Percentiles rank a stretch among this genome's conserved stretches.
These are phyloP conservation scores for Capronia americana DNA, from an alignment of 2,329 filamentous ascomycete species.

Conservation along the genomic window DNA sequence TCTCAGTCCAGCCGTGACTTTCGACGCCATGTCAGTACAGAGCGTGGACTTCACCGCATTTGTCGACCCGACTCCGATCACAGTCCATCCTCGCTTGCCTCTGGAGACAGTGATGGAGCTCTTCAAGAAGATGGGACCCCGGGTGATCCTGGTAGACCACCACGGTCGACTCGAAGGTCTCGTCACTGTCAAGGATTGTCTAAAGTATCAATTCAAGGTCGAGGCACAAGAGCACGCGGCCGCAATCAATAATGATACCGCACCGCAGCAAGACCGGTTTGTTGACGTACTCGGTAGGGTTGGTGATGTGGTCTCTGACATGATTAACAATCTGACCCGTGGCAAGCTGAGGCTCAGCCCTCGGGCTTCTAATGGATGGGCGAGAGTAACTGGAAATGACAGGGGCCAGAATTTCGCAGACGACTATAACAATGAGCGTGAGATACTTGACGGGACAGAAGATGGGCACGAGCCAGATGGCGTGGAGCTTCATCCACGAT, in stretches of 20 bases:
- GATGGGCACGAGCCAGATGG: slow-evolving; percentile 34
- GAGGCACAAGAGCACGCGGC: slow-evolving; percentile 77
- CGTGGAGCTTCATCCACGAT: slow-evolving; percentile 34
- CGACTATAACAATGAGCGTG: slow-evolving; percentile 41
- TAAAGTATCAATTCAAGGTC: slow-evolving; percentile 96
- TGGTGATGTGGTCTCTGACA: slow-evolving; percentile 65
- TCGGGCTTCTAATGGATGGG: slow-evolving; percentile 31
- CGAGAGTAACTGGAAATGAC: slow-evolving; percentile 33
- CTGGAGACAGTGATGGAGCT: slow-evolving; percentile 98
- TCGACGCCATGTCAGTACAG: slow-evolving; percentile 66
- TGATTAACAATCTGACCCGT: slow-evolving; percentile 60
- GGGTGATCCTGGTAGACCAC: slow-evolving; percentile 91
- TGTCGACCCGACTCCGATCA: slow-evolving; percentile 86
- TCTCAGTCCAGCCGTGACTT: slow-evolving; percentile 55
- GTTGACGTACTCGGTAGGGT: slow-evolving; percentile 65
- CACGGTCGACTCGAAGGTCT: slow-evolving; percentile 82
- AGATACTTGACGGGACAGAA: slow-evolving; percentile 41
- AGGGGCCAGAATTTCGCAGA: slow-evolving; percentile 30
- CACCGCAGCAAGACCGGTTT: slow-evolving; percentile 63
- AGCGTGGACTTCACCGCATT: slow-evolving; percentile 83
- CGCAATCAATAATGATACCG: slow-evolving; percentile 61
- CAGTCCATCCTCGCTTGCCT: slow-evolving; percentile 86
- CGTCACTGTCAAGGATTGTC: slow-evolving; percentile 94
- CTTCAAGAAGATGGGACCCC: slow-evolving; percentile 95
- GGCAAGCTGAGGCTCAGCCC: slow-evolving; percentile 62